These are phyloP conservation scores for Coemansia aciculifera DNA, from an alignment of 192 early-diverging fungal genomes.

Conservation along the genomic window DNA sequence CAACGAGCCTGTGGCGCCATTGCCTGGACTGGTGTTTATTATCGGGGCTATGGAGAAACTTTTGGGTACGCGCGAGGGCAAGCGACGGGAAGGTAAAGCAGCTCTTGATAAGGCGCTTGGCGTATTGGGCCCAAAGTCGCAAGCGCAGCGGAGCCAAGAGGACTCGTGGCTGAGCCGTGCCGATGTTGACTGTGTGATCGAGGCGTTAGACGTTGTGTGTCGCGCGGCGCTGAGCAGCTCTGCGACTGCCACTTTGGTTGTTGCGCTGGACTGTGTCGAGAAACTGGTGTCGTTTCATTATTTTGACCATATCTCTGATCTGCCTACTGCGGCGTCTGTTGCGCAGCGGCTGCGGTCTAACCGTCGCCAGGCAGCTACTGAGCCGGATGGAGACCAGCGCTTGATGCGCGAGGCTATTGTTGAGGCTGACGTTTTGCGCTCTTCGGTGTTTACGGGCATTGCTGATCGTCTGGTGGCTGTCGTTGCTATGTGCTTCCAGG, in stretches of 20 bases:
- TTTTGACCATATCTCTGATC: slow-evolving; percentile 45
- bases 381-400: slow-evolving; percentile 3
- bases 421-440: slow-evolving; percentile 15
- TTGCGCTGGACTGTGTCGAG: slow-evolving; percentile 81
- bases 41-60: slow-evolving; percentile 67
- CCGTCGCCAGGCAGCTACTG: slow-evolving; percentile 9
- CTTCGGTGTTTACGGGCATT: background rate
- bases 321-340: slow-evolving; percentile 15
- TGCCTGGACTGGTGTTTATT: slow-evolving; percentile 61
- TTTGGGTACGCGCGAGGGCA: slow-evolving; percentile 57
- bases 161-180: slow-evolving; percentile 17
- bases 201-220: slow-evolving; percentile 54
- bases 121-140: slow-evolving; percentile 19
- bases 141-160: slow-evolving; percentile 12
- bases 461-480: slow-evolving; percentile 64
- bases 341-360: slow-evolving; percentile 21
- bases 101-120: slow-evolving; percentile 54
- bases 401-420: background rate
- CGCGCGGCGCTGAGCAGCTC: slow-evolving; percentile 57
- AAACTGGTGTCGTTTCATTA: slow-evolving; percentile 72
- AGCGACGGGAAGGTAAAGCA: slow-evolving; percentile 49
- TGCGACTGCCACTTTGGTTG: slow-evolving; percentile 58
- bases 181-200: slow-evolving; percentile 57
- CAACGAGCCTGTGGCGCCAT: slow-evolving; percentile 6
- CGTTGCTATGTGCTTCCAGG: slow-evolving; percentile 76